Evolutionary conservation across 2,329 filamentous ascomycete species (phyloP).

Genomic region (Cryoendolithus antarcticus): DNA sequence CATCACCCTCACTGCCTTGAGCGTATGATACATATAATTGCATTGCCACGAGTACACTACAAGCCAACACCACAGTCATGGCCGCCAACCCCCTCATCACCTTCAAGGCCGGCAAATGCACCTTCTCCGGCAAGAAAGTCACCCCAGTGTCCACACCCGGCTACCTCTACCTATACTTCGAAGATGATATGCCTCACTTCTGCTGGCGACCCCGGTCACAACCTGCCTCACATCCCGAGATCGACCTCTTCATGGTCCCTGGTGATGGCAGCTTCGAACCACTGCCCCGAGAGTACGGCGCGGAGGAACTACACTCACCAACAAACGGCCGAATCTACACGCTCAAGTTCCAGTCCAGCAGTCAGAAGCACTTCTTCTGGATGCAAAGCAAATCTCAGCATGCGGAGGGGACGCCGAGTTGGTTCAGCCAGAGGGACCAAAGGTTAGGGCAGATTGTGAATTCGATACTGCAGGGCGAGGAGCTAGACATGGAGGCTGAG

Average conservation of each 20-base stretch:
- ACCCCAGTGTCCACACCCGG: conserved; percentile 61
- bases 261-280: conserved; percentile 77
- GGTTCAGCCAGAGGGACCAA: conserved; percentile 73
- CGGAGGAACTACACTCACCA: conserved; percentile 48
- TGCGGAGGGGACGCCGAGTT: conserved; percentile 54
- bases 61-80: conserved; percentile 42
- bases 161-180: conserved; percentile 83
- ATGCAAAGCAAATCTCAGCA: conserved; percentile 82
- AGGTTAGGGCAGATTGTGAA: conserved; percentile 85
- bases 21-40: not conserved
- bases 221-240: conserved; percentile 58
- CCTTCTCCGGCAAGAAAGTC: conserved; percentile 49
- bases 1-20: too few species aligned
- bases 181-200: conserved; percentile 93
- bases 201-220: conserved; percentile 82
- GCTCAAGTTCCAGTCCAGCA: conserved; percentile 87
- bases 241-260: conserved; percentile 91
- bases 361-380: conserved; percentile 89
- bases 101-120: conserved; percentile 89
- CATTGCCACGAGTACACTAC: not conserved
- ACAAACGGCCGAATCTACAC: conserved; percentile 82
- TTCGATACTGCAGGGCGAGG: conserved; percentile 72
- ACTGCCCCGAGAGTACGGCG: conserved; percentile 26
- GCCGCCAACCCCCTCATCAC: conserved; percentile 78
- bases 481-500: conserved; percentile 66